Evolutionary conservation across 2,329 filamentous ascomycete species (phyloP), one percentile per base, ranked within the genome.

Genomic region (Aquanectria penicillioides): DNA sequence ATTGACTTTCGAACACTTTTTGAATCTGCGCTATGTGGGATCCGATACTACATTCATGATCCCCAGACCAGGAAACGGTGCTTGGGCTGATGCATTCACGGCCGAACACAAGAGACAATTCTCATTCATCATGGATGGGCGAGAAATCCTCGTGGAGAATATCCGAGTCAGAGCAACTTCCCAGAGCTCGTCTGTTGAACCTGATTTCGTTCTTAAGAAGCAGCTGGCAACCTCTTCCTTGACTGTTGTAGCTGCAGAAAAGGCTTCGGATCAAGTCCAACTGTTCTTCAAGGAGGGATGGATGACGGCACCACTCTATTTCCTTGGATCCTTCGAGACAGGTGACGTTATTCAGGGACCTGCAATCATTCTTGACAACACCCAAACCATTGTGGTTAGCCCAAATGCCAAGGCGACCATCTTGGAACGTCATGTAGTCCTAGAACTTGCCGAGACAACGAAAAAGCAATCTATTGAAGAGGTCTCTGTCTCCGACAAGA

Each of bases 31-130:
- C 49, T 81, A 81, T 28, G 70, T 72, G 1, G 79, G 79, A 7
- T 77, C 77, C 2, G 78, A 77, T 43, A 81, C 77, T 12, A 73
- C 73, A 1, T 66, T 81, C 18, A 75, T 75, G 74, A 73, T 74
- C 13, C 51, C 71, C 38, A 65, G 67, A n/a, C 41, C 52, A 44
- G 68, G 63, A 1, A 47, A 54, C 0, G 15, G 20, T 17, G 44
- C 83, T 82, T 56, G 57, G 22, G 25, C 55, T 2, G 41, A 84
- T 81, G 86, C 85, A 0, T 92, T 89, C 72, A 87, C 85, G 2
- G 83, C 85, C 54, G 87, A 90, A 60, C 90, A 93, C 69, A 83
- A 90, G 62, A 88, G 90, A 65, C 89, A 92, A 67, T 93, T 92
- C 66, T 89, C 89, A 1, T 93, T 93, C 29, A 53, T 25, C 26